A percentile compares a stretch with the other conserved stretches of the same genome.
phyloP scores from a whole-genome alignment of 148 eudicot species.

The Salicornia ramosissima region DNA sequence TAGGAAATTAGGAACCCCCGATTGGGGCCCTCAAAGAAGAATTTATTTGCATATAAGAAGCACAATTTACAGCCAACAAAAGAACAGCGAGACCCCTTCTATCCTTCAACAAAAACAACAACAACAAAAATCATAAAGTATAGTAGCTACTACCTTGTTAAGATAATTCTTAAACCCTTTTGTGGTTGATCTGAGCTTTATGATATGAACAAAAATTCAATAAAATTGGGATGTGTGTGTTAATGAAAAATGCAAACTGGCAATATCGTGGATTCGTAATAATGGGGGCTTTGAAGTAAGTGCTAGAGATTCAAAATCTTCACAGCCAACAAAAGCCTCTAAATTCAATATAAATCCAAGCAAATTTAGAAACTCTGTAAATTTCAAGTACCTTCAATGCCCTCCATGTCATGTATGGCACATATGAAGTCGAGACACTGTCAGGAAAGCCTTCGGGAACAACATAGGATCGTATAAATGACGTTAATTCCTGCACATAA shows the following conservation, averaged over 20 bases:
- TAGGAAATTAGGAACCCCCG: not conserved
- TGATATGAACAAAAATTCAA: no score
- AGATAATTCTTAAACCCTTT: not conserved
- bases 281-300: not conserved
- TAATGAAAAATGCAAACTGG: no score
- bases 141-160: not conserved
- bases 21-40: not conserved
- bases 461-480: conserved; percentile 89
- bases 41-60: not conserved
- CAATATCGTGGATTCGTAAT: no score
- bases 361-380: not conserved
- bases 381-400: conserved; percentile 69
- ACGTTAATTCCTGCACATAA: conserved; percentile 57
- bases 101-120: not conserved
- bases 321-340: conserved; percentile 7
- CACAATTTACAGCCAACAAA: not conserved
- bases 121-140: not conserved
- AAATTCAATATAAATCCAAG: not conserved
- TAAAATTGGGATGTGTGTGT: no score
- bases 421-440: conserved; percentile 84
- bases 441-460: conserved; percentile 99
- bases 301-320: not conserved
- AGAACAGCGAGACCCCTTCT: not conserved
- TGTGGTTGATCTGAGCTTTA: no score
- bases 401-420: conserved; percentile 99